Evolutionary conservation across 2,329 filamentous ascomycete species (phyloP).

Genomic region (Graphilbum sp.): DNA sequence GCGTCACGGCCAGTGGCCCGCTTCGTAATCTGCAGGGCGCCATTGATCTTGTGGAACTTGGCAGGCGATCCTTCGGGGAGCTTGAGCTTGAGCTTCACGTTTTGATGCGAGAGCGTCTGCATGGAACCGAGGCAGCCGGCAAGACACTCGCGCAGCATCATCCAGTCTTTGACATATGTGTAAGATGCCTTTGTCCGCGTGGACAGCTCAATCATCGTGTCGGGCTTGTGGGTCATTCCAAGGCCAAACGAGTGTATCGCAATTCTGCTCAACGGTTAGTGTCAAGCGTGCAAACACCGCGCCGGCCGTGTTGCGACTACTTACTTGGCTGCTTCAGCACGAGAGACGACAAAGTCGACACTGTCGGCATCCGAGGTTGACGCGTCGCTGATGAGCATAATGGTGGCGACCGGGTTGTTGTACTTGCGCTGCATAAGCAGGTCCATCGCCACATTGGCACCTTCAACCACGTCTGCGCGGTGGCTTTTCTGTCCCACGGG

Average conservation of each 20-base stretch:
- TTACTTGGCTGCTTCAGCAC: conserved; percentile 91
- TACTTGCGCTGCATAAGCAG: conserved; percentile 94
- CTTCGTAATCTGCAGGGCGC: conserved; percentile 90
- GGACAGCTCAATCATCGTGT: conserved; percentile 96
- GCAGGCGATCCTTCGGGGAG: conserved; percentile 91
- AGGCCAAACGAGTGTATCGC: conserved; percentile 93
- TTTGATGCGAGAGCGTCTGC: conserved; percentile 93
- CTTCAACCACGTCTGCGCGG: conserved; percentile 90
- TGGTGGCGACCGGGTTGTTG: conserved; percentile 86
- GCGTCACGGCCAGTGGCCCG: conserved; percentile 87
- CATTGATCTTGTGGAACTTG: conserved; percentile 97
- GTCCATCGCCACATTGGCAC: conserved; percentile 96
- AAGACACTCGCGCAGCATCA: conserved; percentile 96
- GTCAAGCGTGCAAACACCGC: background rate
- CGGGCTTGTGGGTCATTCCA: conserved; percentile 92
- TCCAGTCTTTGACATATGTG: conserved; percentile 98
- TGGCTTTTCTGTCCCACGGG: conserved; percentile 94
- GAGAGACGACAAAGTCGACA: conserved; percentile 92
- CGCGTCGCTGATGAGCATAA: conserved; percentile 93
- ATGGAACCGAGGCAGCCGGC: conserved; percentile 84
- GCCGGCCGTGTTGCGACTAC: conserved; percentile 17
- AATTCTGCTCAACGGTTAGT: conserved; percentile 37
- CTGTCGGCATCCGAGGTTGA: conserved; percentile 88
- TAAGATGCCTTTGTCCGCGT: conserved; percentile 93
- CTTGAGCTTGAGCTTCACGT: conserved; percentile 87